Evolutionary conservation across 2,329 filamentous ascomycete species (phyloP), one percentile per base, ranked within the genome.

Genomic region (Periglandula ipomoeae): DNA sequence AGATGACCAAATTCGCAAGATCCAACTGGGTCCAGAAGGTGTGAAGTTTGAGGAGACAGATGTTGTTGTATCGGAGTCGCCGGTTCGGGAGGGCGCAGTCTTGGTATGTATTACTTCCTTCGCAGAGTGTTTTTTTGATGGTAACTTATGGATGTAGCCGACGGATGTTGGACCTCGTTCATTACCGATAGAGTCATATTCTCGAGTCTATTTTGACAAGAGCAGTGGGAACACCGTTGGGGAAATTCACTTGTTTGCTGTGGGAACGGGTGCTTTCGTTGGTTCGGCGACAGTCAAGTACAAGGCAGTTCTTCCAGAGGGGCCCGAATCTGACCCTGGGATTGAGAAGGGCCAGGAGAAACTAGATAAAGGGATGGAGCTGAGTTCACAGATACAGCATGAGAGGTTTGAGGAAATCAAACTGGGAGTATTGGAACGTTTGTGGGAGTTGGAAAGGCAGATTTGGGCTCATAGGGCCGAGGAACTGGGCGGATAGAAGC

Each of bases 361-460:
- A 45, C 50, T 54, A 26, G 49, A 40, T 32, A 46, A 50, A 42
- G 90, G 61, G 75, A 85, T 60, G 56, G 56, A 26, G 24, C 27
- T 43, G 23, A 27, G 40, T 15, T 13, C 40, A n/a, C 7, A n/a
- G 23, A n/a, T 24, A 7, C 20, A 43, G 40, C 5, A n/a, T 9
- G 40, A 43, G 40, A 43, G 40, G 24, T 27, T 43, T 9, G 40
- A 15, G 13, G 40, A 43, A 26, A 23, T 27, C 23, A 43, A 4
- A 44, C 66, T 37, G 6, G n/a, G 65, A 51, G 80, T 93, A 47
- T 70, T 84, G 42, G 61, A 65, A n/a, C 66, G 69, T 37, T 77
- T 90, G 2, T 72, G 76, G 57, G 56, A 56, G 34, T 65, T 95
- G 41, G 90, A 95, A 70, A 72, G 71, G 58, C 72, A 74, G 50